These are phyloP conservation scores for Leishmania guyanensis DNA, from an alignment of 208 protist genomes.

Conservation along the genomic window DNA sequence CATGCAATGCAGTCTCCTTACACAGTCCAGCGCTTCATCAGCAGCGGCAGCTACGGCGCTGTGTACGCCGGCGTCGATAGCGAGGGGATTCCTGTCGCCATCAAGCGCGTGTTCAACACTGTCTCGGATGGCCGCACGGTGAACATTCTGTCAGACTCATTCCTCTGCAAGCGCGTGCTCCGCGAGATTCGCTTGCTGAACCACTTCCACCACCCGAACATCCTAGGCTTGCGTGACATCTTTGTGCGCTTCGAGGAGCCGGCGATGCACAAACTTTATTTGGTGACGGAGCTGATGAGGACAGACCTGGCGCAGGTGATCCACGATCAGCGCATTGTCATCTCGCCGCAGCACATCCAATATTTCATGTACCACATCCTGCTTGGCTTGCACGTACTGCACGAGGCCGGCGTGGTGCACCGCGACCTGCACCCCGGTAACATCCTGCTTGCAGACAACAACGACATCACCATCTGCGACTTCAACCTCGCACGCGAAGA, in stretches of 20 bases:
- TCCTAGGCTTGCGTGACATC: conserved; percentile 94
- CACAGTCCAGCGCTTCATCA: conserved; percentile 82
- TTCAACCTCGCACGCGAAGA: conserved; percentile 96
- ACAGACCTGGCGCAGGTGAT: conserved; percentile 95
- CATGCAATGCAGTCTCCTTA: conserved; percentile 75
- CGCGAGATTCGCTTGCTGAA: conserved; percentile 95
- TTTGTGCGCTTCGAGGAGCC: conserved; percentile 87
- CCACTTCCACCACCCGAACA: conserved; percentile 96
- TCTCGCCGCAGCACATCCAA: conserved; percentile 94
- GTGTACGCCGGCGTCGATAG: conserved; percentile 82
- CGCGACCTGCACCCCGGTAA: conserved; percentile 92
- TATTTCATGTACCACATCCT: conserved; percentile 97
- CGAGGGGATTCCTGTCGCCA: conserved; percentile 68
- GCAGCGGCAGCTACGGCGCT: conserved; percentile 89
- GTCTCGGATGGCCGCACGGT: conserved; percentile 79
- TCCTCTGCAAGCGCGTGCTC: conserved; percentile 91
- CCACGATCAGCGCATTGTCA: conserved; percentile 94
- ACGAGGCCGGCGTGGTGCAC: conserved; percentile 90
- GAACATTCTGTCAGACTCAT: conserved; percentile 87
- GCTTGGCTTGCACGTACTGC: conserved; percentile 93
- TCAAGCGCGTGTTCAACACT: conserved; percentile 90
- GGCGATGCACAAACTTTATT: conserved; percentile 94
- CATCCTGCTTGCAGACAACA: conserved; percentile 91
- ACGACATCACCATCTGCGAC: conserved; percentile 95
- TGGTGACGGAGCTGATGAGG: conserved; percentile 97